These are phyloP conservation scores for Besnoitia besnoiti DNA, from an alignment of 169 alveolate genomes.

Conservation along the genomic window DNA sequence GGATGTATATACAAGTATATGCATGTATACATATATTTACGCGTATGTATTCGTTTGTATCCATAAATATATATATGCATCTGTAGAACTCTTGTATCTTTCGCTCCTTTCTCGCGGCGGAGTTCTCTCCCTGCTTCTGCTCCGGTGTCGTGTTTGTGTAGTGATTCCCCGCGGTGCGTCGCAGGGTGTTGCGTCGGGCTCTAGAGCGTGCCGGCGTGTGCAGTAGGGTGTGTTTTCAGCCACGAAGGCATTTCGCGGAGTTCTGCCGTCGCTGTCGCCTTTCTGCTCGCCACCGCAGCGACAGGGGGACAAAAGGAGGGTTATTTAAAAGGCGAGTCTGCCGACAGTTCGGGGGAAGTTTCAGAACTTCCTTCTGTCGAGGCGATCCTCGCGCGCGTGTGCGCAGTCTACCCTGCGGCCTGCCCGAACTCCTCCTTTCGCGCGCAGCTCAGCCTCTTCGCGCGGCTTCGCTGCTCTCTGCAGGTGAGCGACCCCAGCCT, in stretches of 20 bases:
- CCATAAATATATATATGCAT: not conserved
- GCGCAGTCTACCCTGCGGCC: not conserved
- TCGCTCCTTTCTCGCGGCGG: no score
- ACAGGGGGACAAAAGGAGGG: no score
- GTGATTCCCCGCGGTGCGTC: no score
- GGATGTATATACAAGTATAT: not conserved
- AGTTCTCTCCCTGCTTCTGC: no score
- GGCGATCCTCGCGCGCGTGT: not conserved
- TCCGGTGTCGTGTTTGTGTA: no score
- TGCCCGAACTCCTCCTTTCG: not conserved
- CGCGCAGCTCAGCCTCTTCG: not conserved
- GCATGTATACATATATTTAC: not conserved
- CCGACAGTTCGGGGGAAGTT: not conserved
- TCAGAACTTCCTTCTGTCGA: not conserved
- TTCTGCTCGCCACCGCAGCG: not conserved
- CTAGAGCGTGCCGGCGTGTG: no score
- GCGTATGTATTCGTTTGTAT: not conserved
- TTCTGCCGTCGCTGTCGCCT: not conserved
- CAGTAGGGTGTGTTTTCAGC: not conserved
- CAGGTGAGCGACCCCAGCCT: no score
- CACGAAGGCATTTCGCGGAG: not conserved
- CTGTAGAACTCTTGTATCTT: no score
- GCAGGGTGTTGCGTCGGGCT: no score
- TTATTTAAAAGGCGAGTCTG: no score
- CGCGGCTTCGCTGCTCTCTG: slow-evolving; percentile 2